These are phyloP conservation scores for Xylaria nigripes DNA, from an alignment of 495 filamentous ascomycete species.

Conservation along the genomic window DNA sequence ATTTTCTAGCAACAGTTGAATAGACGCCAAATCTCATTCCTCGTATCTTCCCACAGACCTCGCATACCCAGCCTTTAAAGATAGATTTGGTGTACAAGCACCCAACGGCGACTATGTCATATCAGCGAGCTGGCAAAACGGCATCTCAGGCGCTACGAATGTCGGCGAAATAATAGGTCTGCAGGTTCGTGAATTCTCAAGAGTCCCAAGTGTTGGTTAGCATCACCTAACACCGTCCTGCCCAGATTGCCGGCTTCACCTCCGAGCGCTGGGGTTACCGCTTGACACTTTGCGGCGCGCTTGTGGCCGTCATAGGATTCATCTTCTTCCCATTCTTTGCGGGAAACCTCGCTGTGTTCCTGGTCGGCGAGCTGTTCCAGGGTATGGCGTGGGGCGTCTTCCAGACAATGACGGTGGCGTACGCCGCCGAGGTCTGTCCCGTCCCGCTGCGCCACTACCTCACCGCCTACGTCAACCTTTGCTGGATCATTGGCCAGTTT, in stretches of 20 bases:
- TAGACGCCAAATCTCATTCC: background rate
- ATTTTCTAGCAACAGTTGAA: background rate
- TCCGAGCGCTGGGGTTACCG: conserved; percentile 26
- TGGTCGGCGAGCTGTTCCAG: conserved; percentile 59
- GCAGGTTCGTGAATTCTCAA: conserved; percentile 12
- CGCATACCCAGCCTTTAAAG: conserved; percentile 22
- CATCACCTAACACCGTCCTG: conserved; percentile 28
- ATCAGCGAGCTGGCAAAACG: conserved; percentile 31
- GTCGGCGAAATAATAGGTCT: conserved; percentile 35
- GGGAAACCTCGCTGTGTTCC: conserved; percentile 48
- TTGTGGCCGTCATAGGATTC: conserved; percentile 38
- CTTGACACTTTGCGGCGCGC: conserved; percentile 32
- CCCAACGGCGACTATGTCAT: conserved; percentile 26
- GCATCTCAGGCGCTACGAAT: conserved; percentile 32
- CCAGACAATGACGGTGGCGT: conserved; percentile 44
- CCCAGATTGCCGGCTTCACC: conserved; percentile 23
- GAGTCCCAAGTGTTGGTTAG: too few relatives aligned
- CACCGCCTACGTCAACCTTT: conserved; percentile 59
- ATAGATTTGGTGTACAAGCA: conserved; percentile 19
- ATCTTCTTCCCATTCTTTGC: conserved; percentile 57
- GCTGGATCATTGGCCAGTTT: conserved; percentile 61
- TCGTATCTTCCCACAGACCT: conserved; percentile 14
- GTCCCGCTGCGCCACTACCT: conserved; percentile 54
- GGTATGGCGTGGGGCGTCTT: conserved; percentile 66
- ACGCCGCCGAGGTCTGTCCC: conserved; percentile 53